Evolutionary conservation across 1,139 yeast species (phyloP).

Genomic region (Trichomonascaceae sp.): DNA sequence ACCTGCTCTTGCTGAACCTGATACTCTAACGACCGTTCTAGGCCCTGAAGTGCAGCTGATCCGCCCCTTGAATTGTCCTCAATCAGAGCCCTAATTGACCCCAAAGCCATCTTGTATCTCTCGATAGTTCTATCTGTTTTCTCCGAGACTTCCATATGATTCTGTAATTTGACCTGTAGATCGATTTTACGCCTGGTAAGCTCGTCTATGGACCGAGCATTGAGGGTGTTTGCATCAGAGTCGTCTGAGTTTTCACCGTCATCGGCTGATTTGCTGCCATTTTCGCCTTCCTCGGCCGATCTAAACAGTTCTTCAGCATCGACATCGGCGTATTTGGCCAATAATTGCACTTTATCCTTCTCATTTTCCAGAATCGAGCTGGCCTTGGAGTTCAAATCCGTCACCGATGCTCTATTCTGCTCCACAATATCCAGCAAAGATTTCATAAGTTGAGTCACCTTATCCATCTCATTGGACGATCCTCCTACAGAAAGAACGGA

Average conservation of each 20-base stretch:
- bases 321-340: constrained; percentile 12
- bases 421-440: constrained; percentile 16
- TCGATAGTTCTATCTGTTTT: constrained; percentile 19
- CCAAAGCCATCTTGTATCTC: constrained; percentile 21
- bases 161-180: constrained; percentile 24
- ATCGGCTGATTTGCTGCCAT: background rate
- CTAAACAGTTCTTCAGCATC: background rate
- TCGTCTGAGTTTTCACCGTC: background rate
- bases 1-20: constrained; percentile 21
- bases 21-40: constrained; percentile 20
- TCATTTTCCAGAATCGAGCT: constrained; percentile 16
- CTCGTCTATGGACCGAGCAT: constrained; percentile 11
- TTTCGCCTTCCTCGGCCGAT: background rate
- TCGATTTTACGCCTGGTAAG: constrained; percentile 20
- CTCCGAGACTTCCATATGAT: constrained; percentile 21
- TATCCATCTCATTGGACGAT: constrained; percentile 5
- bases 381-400: constrained; percentile 15
- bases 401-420: constrained; percentile 15
- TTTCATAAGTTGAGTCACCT: constrained; percentile 18
- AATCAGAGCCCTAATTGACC: constrained; percentile 18
- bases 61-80: constrained; percentile 18
- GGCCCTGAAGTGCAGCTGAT: constrained; percentile 16
- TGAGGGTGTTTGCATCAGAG: constrained; percentile 9
- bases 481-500: constrained; percentile 5
- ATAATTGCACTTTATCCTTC: constrained; percentile 13